phyloP scores from a whole-genome alignment of 768 basidiomycete species.

The Kwoniella mangroviensis region DNA sequence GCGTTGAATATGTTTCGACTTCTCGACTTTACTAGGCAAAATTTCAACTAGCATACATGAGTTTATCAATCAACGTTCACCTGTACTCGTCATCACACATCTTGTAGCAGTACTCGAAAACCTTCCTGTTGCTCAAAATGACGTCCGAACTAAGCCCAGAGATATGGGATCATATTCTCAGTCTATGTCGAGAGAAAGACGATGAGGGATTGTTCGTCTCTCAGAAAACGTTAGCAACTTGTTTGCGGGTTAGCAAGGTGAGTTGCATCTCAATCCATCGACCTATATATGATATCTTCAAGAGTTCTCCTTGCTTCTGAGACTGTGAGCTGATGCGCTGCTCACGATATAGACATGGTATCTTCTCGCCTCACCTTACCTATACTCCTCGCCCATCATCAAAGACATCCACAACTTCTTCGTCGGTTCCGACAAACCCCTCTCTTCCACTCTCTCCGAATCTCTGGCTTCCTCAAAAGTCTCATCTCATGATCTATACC shows the following conservation, averaged over 20 bases:
- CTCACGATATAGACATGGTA: neutral
- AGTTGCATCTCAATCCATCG: neutral
- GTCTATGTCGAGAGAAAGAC: neutral
- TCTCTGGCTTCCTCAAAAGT: neutral
- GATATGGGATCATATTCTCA: slow-evolving; percentile 8
- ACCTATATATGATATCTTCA: neutral
- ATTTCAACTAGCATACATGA: neutral
- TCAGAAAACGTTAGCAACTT: slow-evolving; percentile 1
- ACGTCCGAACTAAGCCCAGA: neutral
- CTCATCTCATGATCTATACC: slow-evolving; percentile 4
- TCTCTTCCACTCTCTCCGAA: neutral
- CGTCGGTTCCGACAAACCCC: neutral
- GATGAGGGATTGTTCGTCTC: neutral
- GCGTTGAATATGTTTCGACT: neutral
- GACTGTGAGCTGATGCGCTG: too few relatives aligned
- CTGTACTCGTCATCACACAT: too few relatives aligned
- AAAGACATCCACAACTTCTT: slow-evolving; percentile 22
- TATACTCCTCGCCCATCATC: slow-evolving; percentile 29
- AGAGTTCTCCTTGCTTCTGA: too few relatives aligned
- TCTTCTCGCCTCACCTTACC: slow-evolving; percentile 9
- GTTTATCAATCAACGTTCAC: neutral
- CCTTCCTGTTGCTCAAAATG: too few relatives aligned
- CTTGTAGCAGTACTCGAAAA: too few relatives aligned
- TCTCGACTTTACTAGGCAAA: neutral
- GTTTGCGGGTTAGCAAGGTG: slow-evolving; percentile 2